Percentiles rank a stretch among this genome's conserved stretches.
Conservation (phyloP, 208 protist genomes). For the Leishmania major region DNA sequence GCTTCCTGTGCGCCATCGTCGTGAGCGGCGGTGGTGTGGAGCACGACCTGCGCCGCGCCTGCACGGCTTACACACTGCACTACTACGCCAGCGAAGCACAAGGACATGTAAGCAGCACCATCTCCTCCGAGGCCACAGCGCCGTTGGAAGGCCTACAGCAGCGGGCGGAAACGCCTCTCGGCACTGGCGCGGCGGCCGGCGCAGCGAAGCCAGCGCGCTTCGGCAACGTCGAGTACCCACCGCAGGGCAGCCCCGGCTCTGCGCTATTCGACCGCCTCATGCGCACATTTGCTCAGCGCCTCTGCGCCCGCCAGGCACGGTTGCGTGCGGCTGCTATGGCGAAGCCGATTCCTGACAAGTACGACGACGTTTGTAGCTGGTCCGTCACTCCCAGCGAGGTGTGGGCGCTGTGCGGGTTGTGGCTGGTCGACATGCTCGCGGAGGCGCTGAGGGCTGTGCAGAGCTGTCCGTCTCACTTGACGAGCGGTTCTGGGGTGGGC, state of each 20-base stretch:
- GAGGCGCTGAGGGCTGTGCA: slow-evolving; percentile 36
- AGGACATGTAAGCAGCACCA: background rate
- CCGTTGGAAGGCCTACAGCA: background rate
- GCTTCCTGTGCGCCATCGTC: slow-evolving; percentile 68
- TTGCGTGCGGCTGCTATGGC: slow-evolving; percentile 15
- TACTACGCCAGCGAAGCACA: slow-evolving; percentile 48
- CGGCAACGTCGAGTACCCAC: slow-evolving; percentile 68
- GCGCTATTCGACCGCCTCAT: slow-evolving; percentile 64
- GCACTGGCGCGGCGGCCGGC: background rate
- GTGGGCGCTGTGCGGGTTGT: slow-evolving; percentile 72
- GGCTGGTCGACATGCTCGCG: slow-evolving; percentile 63
- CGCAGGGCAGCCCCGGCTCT: slow-evolving; percentile 15
- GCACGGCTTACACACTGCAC: slow-evolving; percentile 47
- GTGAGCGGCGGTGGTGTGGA: slow-evolving; percentile 88
- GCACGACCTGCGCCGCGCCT: slow-evolving; percentile 85
- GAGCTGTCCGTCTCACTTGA: slow-evolving; percentile 3
- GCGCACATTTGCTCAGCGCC: slow-evolving; percentile 45
- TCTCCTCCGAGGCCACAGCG: background rate
- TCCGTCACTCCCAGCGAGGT: slow-evolving; percentile 69
- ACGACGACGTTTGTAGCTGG: slow-evolving; percentile 61
- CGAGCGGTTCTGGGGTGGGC: background rate
- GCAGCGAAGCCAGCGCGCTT: slow-evolving; percentile 32
- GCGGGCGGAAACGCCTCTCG: background rate
- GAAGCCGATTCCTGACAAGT: slow-evolving; percentile 24
- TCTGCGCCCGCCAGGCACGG: slow-evolving; percentile 39